Conservation (phyloP, 768 basidiomycete species). For the Scleroderma bovista region DNA sequence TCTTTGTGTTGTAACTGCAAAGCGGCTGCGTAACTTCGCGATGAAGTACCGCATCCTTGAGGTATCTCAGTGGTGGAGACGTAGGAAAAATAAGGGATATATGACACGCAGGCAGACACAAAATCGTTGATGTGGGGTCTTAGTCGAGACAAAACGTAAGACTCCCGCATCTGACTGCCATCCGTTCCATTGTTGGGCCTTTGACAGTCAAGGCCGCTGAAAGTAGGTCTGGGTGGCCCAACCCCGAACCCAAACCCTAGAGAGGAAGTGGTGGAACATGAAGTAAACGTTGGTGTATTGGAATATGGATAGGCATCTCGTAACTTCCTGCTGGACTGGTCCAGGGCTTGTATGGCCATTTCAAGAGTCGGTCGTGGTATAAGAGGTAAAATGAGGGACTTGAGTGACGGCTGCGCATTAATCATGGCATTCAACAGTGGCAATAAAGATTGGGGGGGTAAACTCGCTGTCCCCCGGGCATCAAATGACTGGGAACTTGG, state of each 20-base stretch:
- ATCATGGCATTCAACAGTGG: conserved; percentile 69
- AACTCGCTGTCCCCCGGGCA: conserved; percentile 48
- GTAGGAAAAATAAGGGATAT: conserved; percentile 81
- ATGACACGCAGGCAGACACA: conserved; percentile 70
- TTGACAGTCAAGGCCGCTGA: conserved; percentile 27
- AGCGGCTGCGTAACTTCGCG: conserved; percentile 37
- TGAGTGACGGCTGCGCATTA: conserved; percentile 62
- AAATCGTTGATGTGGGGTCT: conserved; percentile 74
- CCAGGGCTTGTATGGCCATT: conserved; percentile 62
- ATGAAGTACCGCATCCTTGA: conserved; percentile 19
- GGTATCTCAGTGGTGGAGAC: conserved; percentile 27
- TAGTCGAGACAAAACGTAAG: conserved; percentile 71
- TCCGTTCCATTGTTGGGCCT: conserved; percentile 17
- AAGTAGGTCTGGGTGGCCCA: conserved; percentile 22
- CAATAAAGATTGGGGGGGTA: conserved; percentile 72
- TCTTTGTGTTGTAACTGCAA: conserved; percentile 54
- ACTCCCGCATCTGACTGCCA: conserved; percentile 70
- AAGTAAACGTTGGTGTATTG: conserved; percentile 33
- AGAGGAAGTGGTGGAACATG: conserved; percentile 24
- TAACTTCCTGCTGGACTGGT: conserved; percentile 64
- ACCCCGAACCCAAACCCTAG: conserved; percentile 30
- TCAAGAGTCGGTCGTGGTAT: conserved; percentile 84
- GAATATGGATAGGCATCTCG: conserved; percentile 85
- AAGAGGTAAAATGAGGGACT: conserved; percentile 63
- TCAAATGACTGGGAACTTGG: conserved; percentile 7